A percentile compares a stretch with the other conserved stretches of the same genome.
These are phyloP conservation scores for Globisporangium cylindrosporum DNA, from an alignment of 352 stramenopile species.

Conservation along the genomic window DNA sequence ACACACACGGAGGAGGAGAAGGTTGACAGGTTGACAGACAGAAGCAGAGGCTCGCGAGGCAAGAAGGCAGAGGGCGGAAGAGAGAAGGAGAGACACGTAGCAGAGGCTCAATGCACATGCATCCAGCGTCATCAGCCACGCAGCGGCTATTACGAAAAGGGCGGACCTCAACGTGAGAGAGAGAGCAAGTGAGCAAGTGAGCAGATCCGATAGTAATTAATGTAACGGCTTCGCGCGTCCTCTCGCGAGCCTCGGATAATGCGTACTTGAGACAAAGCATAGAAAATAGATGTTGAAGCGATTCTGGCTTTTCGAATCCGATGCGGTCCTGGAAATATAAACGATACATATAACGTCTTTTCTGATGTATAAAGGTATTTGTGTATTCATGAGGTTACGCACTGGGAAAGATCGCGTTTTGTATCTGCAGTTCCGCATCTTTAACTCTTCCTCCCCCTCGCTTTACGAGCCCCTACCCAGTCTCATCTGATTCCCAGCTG, in stretches of 20 bases:
- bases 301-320: no score
- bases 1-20: background rate
- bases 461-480: background rate
- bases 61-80: background rate
- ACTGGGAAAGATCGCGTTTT: background rate
- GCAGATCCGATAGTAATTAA: background rate
- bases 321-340: background rate
- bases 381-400: background rate
- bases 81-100: background rate
- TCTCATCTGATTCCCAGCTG: background rate
- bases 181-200: background rate
- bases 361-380: background rate
- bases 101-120: background rate
- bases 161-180: background rate
- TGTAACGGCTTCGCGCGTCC: background rate
- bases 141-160: constrained; percentile 12
- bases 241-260: background rate
- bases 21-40: background rate
- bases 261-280: background rate
- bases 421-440: background rate
- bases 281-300: background rate
- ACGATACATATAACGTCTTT: background rate
- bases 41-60: no score
- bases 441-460: background rate
- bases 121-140: constrained; percentile 4